Percentiles rank a stretch among this genome's conserved stretches.
phyloP scores from a whole-genome alignment of 768 basidiomycete species.

The Boletus rufocinnamomeus region DNA sequence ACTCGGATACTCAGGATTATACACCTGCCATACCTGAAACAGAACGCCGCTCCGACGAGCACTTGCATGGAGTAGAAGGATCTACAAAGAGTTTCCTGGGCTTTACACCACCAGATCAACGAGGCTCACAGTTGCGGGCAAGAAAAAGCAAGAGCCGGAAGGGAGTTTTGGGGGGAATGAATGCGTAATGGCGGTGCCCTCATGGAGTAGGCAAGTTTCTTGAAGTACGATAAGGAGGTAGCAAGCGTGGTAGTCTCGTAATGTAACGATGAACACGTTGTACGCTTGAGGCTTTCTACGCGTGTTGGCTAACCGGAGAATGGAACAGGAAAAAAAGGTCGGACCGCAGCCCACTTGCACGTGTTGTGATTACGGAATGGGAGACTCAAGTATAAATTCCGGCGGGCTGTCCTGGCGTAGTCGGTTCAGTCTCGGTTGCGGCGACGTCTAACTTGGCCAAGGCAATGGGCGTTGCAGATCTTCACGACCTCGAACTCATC shows the following conservation, averaged over 20 bases:
- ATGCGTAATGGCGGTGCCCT: constrained; percentile 26
- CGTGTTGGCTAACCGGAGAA: background rate
- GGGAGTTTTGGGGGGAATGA: constrained; percentile 33
- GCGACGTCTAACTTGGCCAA: constrained; percentile 12
- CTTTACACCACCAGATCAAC: constrained; percentile 31
- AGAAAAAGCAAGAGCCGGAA: constrained; percentile 40
- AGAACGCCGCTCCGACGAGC: constrained; percentile 9
- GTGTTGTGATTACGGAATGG: constrained; percentile 29
- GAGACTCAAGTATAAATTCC: constrained; percentile 25
- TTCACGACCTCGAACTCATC: constrained; percentile 53
- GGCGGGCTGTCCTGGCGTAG: background rate
- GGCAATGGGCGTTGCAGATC: constrained; percentile 38
- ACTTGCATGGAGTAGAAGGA: constrained; percentile 3
- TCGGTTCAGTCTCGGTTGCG: constrained; percentile 25
- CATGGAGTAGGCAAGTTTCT: constrained; percentile 13
- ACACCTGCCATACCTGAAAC: constrained; percentile 3
- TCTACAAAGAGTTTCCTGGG: constrained; percentile 28
- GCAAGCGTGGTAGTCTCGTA: constrained; percentile 1
- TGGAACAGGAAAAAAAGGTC: background rate
- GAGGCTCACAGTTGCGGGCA: constrained; percentile 22
- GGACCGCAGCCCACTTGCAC: constrained; percentile 8
- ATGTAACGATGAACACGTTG: constrained; percentile 15
- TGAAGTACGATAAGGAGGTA: constrained; percentile 1
- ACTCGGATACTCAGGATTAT: constrained; percentile 22
- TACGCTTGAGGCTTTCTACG: constrained; percentile 8